Percentiles rank a stretch among this genome's conserved stretches.
Evolutionary conservation across 1,284 basidiomycete species (phyloP).

Genomic region (Polyporus tsugae): DNA sequence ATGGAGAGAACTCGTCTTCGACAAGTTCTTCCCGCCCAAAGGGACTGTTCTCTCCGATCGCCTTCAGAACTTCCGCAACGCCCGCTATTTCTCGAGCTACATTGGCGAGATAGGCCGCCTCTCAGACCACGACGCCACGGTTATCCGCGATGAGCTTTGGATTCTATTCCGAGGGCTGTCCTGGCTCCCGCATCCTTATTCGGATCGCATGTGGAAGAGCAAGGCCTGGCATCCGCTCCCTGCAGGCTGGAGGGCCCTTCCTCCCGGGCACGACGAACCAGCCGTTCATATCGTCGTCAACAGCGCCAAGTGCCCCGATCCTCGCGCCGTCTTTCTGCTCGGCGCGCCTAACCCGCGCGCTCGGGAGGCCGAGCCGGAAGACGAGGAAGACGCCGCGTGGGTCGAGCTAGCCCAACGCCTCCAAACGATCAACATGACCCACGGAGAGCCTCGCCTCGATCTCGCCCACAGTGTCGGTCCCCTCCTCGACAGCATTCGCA

Average conservation of each 20-base stretch:
- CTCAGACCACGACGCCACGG: background rate
- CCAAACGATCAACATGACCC: background rate
- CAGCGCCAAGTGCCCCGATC: background rate
- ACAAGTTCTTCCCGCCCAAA: constrained; percentile 1
- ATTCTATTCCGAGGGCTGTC: background rate
- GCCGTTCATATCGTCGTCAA: background rate
- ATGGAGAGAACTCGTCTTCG: background rate
- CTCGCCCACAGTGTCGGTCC: background rate
- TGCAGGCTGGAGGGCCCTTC: background rate
- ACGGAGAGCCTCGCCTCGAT: background rate
- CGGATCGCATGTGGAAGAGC: background rate
- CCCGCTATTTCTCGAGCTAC: background rate
- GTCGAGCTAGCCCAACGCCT: background rate
- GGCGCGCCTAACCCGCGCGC: background rate
- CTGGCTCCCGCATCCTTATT: background rate
- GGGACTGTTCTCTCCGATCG: background rate
- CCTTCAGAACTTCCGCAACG: background rate
- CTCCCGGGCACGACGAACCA: background rate
- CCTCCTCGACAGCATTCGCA: no score
- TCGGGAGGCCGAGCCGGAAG: background rate
- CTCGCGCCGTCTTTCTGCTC: background rate
- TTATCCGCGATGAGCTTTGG: background rate
- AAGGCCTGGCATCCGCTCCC: background rate
- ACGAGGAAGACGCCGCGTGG: background rate
- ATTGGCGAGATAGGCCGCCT: background rate